Evolutionary conservation across 805 yeast species (phyloP), one percentile per base, ranked within the genome.

Genomic region (Kodamaea restingae): DNA sequence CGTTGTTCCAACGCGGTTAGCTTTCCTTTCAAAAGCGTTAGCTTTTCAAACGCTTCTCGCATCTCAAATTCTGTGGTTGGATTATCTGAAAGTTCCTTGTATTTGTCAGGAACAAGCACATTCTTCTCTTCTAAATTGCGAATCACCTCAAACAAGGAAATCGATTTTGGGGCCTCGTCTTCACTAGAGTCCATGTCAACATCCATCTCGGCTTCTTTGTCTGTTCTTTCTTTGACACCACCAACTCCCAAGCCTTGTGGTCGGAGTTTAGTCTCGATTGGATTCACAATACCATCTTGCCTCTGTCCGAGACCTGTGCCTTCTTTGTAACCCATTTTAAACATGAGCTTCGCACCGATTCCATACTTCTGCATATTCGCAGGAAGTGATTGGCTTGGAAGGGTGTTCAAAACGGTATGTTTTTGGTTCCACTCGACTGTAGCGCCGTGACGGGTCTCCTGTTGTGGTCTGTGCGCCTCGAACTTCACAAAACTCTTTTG

Each of bases 241-340:
- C 95, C 95, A 20, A 88, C 71, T 3, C 96, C 96, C 14, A 77
- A 61, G 1, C 87, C 81, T 31, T 73, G 75, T 0, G 85, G 84
- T 28, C 93, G 63, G 21, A 75, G 56, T 38, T 74, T 73, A 3
- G 85, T 82, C 44, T 85, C 82, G 5, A 91, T 79, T 0, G 98
- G 97, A n/a, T 72, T 76, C 0, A 73, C 71, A 1, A 88, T 87
- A 32, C 98, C 98, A 36, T 73, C 73, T 1, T 80, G 77, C 17
- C 70, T 57, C 4, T 65, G 65, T 2, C 98, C 98, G n/a, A 91
- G 70, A 0, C 97, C 98, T 51, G 75, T 68, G 0, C 98, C 98
- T 29, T 75, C 75, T 6, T 73, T 71, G 60, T 86, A 90, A 0
- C 98, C 98, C 98, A 91, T 90, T 45, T 79, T 75, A 44, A 78